Evolutionary conservation across 2,329 filamentous ascomycete genomes (phyloP).

Genomic region (Fusarium sp.): DNA sequence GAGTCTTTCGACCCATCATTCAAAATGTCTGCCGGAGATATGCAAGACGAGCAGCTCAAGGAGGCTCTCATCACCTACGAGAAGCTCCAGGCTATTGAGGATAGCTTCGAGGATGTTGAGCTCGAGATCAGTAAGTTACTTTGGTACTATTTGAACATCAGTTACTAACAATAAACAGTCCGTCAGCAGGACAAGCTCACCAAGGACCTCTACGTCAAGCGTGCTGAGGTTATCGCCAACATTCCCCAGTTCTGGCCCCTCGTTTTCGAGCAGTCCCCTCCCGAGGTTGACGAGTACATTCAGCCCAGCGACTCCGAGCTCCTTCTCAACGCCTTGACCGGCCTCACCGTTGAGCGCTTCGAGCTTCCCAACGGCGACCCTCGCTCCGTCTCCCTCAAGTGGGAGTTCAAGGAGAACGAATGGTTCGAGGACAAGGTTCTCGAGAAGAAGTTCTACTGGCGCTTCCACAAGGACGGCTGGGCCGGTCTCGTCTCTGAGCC

Average conservation of each 20-base stretch:
- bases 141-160: background rate
- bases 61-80: conserved; percentile 70
- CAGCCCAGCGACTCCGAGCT: conserved; percentile 81
- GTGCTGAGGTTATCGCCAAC: conserved; percentile 74
- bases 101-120: conserved; percentile 86
- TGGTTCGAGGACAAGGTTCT: conserved; percentile 82
- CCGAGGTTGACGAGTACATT: conserved; percentile 89
- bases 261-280: conserved; percentile 87
- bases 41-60: conserved; percentile 50
- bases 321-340: conserved; percentile 74
- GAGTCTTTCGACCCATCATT: conserved; percentile 25
- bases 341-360: conserved; percentile 81
- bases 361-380: conserved; percentile 84
- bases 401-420: conserved; percentile 84
- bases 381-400: conserved; percentile 79
- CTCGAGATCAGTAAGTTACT: conserved; percentile 78
- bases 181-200: conserved; percentile 77
- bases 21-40: conserved; percentile 52
- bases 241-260: conserved; percentile 96
- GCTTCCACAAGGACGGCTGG: conserved; percentile 75
- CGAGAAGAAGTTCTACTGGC: conserved; percentile 93
- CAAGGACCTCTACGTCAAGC: conserved; percentile 79
- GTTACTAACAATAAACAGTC: conserved; percentile 62
- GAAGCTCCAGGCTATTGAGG: conserved; percentile 82
- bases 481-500: conserved; percentile 87